Conservation (phyloP, 1,139 yeast genomes). For the Wickerhamiella pararugosa region DNA sequence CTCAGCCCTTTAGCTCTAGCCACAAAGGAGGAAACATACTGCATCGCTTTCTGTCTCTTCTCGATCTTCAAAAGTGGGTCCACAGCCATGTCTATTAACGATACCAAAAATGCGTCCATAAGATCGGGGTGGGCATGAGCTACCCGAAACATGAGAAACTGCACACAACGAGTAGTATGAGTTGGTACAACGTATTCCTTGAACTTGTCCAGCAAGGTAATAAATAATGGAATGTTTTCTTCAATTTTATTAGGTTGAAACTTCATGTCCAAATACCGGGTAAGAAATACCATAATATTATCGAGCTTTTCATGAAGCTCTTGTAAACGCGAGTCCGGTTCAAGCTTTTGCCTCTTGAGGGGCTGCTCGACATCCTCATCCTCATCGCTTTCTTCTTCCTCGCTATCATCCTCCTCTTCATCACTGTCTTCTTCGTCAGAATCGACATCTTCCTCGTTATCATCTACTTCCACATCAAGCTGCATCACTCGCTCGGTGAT, state of each 20-base stretch:
- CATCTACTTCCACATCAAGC: constrained; percentile 86
- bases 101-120: constrained; percentile 71
- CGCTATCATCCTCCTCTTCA: constrained; percentile 35
- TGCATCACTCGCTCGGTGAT: constrained; percentile 69
- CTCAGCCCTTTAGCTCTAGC: constrained; percentile 73
- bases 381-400: constrained; percentile 26
- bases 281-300: constrained; percentile 40
- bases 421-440: constrained; percentile 56
- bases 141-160: constrained; percentile 65
- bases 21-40: constrained; percentile 78
- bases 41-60: constrained; percentile 74
- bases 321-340: constrained; percentile 10
- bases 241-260: constrained; percentile 39
- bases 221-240: constrained; percentile 55
- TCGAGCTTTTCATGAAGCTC: constrained; percentile 53
- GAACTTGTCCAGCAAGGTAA: constrained; percentile 61
- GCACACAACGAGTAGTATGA: constrained; percentile 81
- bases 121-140: constrained; percentile 73
- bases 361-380: constrained; percentile 19
- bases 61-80: constrained; percentile 51
- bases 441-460: constrained; percentile 71
- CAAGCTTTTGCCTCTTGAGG: constrained; percentile 32
- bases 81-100: constrained; percentile 72
- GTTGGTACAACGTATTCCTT: constrained; percentile 78
- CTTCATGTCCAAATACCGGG: constrained; percentile 35